These are phyloP conservation scores for Pyrus hybrid DNA, from an alignment of 331 rosid species.

Conservation along the genomic window DNA sequence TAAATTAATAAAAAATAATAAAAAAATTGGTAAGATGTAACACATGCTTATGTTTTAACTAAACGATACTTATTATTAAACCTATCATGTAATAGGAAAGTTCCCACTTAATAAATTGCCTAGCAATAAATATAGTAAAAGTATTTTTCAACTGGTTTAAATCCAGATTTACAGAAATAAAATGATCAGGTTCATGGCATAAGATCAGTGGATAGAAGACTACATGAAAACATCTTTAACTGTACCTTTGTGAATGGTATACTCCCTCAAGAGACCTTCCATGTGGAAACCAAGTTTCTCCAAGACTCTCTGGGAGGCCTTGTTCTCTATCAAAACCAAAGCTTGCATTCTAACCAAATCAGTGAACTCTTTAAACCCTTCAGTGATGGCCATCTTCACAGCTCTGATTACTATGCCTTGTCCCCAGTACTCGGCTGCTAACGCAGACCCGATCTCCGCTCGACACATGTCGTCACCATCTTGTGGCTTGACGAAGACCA, in stretches of 20 bases:
- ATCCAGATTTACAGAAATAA: not conserved
- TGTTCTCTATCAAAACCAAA: conserved; percentile 7
- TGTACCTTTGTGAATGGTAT: conserved; percentile 5
- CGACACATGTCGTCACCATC: conserved; percentile 8
- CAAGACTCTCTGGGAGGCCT: conserved; percentile 13
- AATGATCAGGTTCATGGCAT: not conserved
- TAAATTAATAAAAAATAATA: not conserved
- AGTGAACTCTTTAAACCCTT: not conserved
- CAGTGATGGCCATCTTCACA: not conserved
- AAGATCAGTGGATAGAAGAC: conserved; percentile 4
- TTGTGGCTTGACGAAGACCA: conserved; percentile 10
- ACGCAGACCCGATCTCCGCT: conserved; percentile 8
- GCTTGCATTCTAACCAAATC: conserved; percentile 9
- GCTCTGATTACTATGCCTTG: conserved; percentile 9
- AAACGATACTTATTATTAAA: not conserved
- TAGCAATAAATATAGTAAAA: not conserved
- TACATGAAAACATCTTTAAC: not conserved
- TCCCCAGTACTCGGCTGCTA: conserved; percentile 12
- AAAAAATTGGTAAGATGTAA: not conserved
- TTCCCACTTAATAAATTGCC: not conserved
- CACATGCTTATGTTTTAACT: not conserved
- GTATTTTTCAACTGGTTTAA: too few species aligned
- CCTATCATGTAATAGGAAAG: not conserved
- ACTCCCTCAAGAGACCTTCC: conserved; percentile 8
- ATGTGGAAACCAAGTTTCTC: conserved; percentile 15